Base-by-base conservation (phyloP, 805 yeast genomes). In the Kluyveromyces lactis region DNA sequence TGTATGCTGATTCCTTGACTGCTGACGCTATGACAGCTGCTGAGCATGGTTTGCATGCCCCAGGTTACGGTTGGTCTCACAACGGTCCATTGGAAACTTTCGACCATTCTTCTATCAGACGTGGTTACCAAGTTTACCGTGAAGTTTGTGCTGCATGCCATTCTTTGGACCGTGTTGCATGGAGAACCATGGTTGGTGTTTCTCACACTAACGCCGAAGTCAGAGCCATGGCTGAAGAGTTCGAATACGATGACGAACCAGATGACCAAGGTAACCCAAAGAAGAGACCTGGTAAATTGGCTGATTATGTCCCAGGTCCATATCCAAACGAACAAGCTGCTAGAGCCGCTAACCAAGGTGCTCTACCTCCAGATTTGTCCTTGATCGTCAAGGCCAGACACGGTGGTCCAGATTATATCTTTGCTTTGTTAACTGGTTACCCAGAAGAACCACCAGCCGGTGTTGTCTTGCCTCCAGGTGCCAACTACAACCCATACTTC, bases 61-160 rank as follows among this genome's bases (percentile, higher is more conserved):
- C 97, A 48, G 79, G 79, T 43, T 89, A 73, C 64, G 82, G 78
- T 42, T 92, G 97, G 97, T 75, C 95, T 32, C 97, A 90, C 69
- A 79, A 75, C 57, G 97, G 97, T 52, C 83, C 86, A 80, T 75
- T 87, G 53, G 81, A 79, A 53, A 73, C 95, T 40, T 89, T 86
- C 53, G 97, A 89, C 71, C 97, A 89, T 67, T 87, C 86, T 43
- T 81, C 95, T 41, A 85, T 92, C 60, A 85, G 98, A 75, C 87
- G 98, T 77, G 98, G 98, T 55, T 92, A 82, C 81, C 97, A 86
- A 66, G 98, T 92, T 46, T 92, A 92, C 76, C 81, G 87, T 68
- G 98, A 92, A 71, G 98, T 92, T 40, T 92, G 98, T 75, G 95
- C 98, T 45, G 92, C 97, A 41, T 92, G 98, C 69, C 98, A 92